phyloP scores from a whole-genome alignment of 1,284 basidiomycete genomes.

The Moesziomyces antarcticus region DNA sequence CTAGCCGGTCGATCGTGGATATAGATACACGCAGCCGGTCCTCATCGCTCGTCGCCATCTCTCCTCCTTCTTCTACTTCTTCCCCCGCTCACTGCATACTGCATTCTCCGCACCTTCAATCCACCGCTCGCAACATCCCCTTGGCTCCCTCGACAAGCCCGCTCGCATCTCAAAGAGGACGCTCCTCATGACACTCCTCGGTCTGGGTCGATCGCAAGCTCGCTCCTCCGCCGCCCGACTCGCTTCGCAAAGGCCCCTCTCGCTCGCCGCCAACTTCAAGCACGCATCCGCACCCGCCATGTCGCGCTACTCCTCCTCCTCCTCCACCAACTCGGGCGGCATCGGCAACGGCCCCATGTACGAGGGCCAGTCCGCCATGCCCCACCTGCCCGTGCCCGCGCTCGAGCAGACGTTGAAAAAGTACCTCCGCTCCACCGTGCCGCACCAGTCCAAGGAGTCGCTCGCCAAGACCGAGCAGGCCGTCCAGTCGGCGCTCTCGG shows the following conservation, averaged over 20 bases:
- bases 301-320: constrained; percentile 43
- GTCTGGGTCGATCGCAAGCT: constrained; percentile 41
- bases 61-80: neutral
- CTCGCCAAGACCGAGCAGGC: constrained; percentile 56
- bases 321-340: constrained; percentile 35
- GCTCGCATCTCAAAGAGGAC: constrained; percentile 9
- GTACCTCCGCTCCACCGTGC: constrained; percentile 61
- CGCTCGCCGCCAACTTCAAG: constrained; percentile 3
- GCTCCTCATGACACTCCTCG: constrained; percentile 43
- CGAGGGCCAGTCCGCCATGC: constrained; percentile 61
- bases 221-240: constrained; percentile 40
- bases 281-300: constrained; percentile 17
- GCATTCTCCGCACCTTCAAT: neutral
- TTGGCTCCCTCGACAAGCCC: neutral
- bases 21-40: too few species aligned
- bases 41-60: too few species aligned
- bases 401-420: constrained; percentile 64
- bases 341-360: constrained; percentile 52
- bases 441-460: constrained; percentile 52
- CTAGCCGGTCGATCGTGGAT: too few species aligned
- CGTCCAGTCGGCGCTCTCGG: constrained; percentile 73
- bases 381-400: constrained; percentile 63
- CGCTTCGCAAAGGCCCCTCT: constrained; percentile 8
- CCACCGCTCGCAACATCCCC: neutral
- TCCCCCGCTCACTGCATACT: too few species aligned